A percentile compares a stretch with the other conserved stretches of the same genome.
These are phyloP conservation scores for Globisporangium okanoganense DNA, from an alignment of 352 stramenopile genomes.

Conservation along the genomic window DNA sequence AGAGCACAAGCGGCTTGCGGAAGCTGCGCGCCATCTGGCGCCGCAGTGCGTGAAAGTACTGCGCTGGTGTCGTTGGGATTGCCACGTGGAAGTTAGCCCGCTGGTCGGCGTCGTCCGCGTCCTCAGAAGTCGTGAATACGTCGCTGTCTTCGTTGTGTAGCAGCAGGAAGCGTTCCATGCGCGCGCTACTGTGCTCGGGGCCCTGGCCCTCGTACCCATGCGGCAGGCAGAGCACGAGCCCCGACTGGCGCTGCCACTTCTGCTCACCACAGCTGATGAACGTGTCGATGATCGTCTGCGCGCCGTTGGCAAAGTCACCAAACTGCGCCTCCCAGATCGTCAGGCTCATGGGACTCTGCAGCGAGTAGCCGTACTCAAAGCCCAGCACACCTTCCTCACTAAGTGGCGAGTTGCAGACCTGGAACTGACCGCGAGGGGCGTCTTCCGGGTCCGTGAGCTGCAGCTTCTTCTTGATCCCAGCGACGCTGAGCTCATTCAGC, in stretches of 20 bases:
- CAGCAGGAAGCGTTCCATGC: constrained; percentile 85
- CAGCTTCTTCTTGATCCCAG: constrained; percentile 37
- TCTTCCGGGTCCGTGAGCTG: constrained; percentile 40
- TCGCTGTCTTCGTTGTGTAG: constrained; percentile 75
- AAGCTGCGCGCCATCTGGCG: constrained; percentile 70
- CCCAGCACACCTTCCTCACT: constrained; percentile 82
- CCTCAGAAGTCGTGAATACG: constrained; percentile 40
- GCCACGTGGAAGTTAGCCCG: constrained; percentile 75
- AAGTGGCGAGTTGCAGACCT: constrained; percentile 81
- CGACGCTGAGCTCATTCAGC: constrained; percentile 83
- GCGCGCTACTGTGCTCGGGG: constrained; percentile 79
- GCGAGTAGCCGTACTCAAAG: constrained; percentile 87
- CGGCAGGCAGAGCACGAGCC: constrained; percentile 71
- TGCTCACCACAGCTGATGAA: constrained; percentile 82
- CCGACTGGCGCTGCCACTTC: constrained; percentile 90
- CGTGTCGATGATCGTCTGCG: constrained; percentile 87
- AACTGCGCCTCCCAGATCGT: constrained; percentile 93
- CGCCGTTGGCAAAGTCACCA: constrained; percentile 86
- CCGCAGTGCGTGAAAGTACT: constrained; percentile 96
- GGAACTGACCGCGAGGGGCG: constrained; percentile 41
- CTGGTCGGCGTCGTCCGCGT: constrained; percentile 37
- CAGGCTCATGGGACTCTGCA: constrained; percentile 66
- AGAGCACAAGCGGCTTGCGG: constrained; percentile 79
- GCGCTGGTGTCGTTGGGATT: constrained; percentile 86
- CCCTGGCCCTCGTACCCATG: constrained; percentile 87